phyloP scores from a whole-genome alignment of 2,329 filamentous ascomycete species.

The Apiospora kogelbergensis region DNA sequence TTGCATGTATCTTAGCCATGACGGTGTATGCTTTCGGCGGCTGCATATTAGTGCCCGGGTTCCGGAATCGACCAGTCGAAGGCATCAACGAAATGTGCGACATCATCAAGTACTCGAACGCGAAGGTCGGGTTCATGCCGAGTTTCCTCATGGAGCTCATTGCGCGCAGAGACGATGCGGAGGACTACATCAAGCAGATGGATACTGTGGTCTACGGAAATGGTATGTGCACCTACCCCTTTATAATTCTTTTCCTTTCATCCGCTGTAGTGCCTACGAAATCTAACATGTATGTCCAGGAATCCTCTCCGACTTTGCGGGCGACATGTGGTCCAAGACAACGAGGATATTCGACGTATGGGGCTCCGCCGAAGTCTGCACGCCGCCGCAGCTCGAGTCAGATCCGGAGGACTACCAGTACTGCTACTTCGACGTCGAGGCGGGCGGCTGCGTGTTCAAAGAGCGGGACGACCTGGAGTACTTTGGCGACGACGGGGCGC shows the following conservation, averaged over 20 bases:
- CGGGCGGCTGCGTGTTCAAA: constrained; percentile 10
- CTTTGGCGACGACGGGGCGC: constrained; percentile 12
- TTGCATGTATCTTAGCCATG: constrained; percentile 13
- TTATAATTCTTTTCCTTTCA: too few relatives aligned
- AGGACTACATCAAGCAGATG: constrained; percentile 11
- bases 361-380: constrained; percentile 11
- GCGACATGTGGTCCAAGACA: constrained; percentile 12
- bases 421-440: constrained; percentile 10
- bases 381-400: constrained; percentile 8
- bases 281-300: neutral
- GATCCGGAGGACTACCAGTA: constrained; percentile 15
- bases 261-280: too few relatives aligned
- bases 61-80: constrained; percentile 10
- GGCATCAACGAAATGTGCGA: constrained; percentile 12
- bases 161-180: constrained; percentile 10
- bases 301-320: constrained; percentile 12
- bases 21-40: constrained; percentile 8
- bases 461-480: constrained; percentile 12
- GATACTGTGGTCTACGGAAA: constrained; percentile 12
- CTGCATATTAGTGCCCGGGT: constrained; percentile 8
- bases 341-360: constrained; percentile 8
- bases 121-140: constrained; percentile 11
- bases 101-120: constrained; percentile 11
- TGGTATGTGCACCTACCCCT: neutral
- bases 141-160: constrained; percentile 13